Percentiles rank a stretch among this genome's conserved stretches.
Evolutionary conservation across 2,329 filamentous ascomycete genomes (phyloP).

Genomic region (Keithomyces neogunnii): DNA sequence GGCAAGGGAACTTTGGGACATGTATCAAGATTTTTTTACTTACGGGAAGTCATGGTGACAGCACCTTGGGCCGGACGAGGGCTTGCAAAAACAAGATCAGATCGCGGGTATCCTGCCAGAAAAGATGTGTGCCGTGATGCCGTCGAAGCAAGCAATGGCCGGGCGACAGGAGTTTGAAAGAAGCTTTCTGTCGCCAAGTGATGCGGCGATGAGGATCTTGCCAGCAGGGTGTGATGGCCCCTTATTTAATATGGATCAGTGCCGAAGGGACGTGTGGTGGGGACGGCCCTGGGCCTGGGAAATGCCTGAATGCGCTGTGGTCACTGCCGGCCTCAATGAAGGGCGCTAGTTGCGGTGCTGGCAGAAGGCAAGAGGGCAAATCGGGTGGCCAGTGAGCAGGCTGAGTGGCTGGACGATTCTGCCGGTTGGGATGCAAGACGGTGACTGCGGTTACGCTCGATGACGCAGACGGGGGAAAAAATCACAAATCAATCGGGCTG

Average conservation of each 20-base stretch:
- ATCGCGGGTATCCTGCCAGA: background rate
- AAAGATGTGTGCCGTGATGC: too few species aligned
- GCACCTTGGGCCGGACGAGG: background rate
- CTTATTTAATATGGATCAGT: too few species aligned
- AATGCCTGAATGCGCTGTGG: background rate
- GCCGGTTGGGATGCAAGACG: background rate
- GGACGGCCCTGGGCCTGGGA: too few species aligned
- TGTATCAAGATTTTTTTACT: background rate
- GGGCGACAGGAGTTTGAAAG: too few species aligned
- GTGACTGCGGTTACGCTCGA: too few species aligned
- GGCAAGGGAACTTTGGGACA: background rate
- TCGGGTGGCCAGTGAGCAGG: background rate
- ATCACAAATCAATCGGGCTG: too few species aligned
- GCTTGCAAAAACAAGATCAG: background rate
- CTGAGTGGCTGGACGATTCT: background rate
- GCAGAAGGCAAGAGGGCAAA: background rate
- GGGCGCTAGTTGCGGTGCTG: background rate
- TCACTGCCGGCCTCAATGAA: background rate
- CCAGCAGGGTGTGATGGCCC: too few species aligned
- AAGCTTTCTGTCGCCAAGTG: too few species aligned
- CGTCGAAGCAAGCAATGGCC: too few species aligned
- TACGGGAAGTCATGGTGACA: constrained; percentile 4
- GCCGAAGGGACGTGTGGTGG: too few species aligned
- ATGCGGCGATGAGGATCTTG: too few species aligned
- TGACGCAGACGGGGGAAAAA: too few species aligned